Conservation (phyloP, 1,284 basidiomycete genomes). For the Malassezia sp. region DNA sequence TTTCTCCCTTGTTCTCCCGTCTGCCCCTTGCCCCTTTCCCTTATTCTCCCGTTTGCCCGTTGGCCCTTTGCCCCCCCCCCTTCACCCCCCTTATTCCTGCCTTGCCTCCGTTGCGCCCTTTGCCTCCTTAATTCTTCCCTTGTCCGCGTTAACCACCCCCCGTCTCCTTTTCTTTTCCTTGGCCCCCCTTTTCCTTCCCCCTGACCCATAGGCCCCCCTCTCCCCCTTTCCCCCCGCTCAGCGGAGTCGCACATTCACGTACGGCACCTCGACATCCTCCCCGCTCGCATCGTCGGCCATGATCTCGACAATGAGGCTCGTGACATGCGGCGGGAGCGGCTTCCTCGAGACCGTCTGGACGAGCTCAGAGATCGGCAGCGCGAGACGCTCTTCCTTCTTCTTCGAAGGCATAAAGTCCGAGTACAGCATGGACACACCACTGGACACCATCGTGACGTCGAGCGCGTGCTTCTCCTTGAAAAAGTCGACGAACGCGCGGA, state of each 20-base stretch:
- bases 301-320: slow-evolving; percentile 78
- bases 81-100: too few relatives aligned
- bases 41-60: too few relatives aligned
- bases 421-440: slow-evolving; percentile 96
- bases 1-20: too few relatives aligned
- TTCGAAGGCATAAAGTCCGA: slow-evolving; percentile 50
- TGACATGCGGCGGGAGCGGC: slow-evolving; percentile 48
- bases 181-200: too few relatives aligned
- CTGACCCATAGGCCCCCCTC: background rate
- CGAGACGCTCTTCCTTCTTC: slow-evolving; percentile 41
- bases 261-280: slow-evolving; percentile 54
- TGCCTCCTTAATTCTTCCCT: too few relatives aligned
- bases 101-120: too few relatives aligned
- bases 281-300: slow-evolving; percentile 83
- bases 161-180: background rate
- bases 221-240: too few relatives aligned
- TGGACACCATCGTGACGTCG: slow-evolving; percentile 87
- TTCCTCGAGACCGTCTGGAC: slow-evolving; percentile 70
- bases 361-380: slow-evolving; percentile 63
- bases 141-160: background rate
- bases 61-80: too few relatives aligned
- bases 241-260: slow-evolving; percentile 27
- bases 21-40: too few relatives aligned
- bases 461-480: slow-evolving; percentile 77
- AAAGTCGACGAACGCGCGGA: slow-evolving; percentile 72